phyloP scores from a whole-genome alignment of 257 asterid genomes.

The Mitragyna speciosa region DNA sequence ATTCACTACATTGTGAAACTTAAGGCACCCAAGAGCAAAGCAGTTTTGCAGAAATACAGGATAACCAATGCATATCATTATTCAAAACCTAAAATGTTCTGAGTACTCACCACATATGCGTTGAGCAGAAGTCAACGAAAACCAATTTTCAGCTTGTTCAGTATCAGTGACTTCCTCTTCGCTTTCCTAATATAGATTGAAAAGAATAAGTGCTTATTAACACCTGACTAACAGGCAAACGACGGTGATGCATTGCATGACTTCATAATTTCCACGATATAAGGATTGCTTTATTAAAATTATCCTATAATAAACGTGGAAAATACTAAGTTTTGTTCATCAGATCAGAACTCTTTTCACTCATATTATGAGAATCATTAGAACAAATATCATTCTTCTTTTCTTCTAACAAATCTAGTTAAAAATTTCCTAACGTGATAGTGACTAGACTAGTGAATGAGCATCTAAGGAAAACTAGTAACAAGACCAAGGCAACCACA shows the following conservation, averaged over 20 bases:
- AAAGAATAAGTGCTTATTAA: slow-evolving; percentile 18
- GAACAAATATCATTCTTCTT: background rate
- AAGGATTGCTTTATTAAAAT: background rate
- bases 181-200: slow-evolving; percentile 62
- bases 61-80: background rate
- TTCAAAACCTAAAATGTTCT: slow-evolving; percentile 9
- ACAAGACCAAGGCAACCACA: background rate
- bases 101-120: slow-evolving; percentile 86
- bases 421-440: background rate
- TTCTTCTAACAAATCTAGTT: background rate
- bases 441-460: background rate
- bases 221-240: slow-evolving; percentile 17
- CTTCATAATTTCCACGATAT: background rate
- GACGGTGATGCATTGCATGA: background rate
- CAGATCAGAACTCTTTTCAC: background rate
- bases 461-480: background rate
- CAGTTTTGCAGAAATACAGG: slow-evolving; percentile 7
- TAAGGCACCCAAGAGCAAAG: background rate
- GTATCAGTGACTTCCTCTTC: slow-evolving; percentile 99
- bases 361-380: background rate
- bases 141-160: slow-evolving; percentile 99
- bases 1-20: slow-evolving; percentile 2
- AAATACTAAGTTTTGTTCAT: background rate
- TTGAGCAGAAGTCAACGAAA: slow-evolving; percentile 93
- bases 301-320: background rate